Evolutionary conservation across 208 protist genomes (phyloP), one percentile per base, ranked within the genome.

Genomic region (Naegleria fowleri): DNA sequence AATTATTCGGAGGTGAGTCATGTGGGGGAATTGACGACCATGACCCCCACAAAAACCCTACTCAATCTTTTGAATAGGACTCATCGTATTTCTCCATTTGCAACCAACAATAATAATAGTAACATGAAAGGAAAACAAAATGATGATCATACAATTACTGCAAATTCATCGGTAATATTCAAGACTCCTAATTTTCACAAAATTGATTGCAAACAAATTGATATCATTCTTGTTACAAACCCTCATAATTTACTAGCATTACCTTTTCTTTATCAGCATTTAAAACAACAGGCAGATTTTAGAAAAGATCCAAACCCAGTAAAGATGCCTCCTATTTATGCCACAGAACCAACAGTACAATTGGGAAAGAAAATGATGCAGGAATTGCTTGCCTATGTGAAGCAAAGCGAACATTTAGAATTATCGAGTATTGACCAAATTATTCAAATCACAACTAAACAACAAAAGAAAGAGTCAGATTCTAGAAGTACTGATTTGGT

Each of bases 331-430:
- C 19, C 29, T 15, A 89, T 89, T 67, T 89, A 67, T 40, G 9
- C 86, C 4, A 89, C 86, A 6, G 86, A 89, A 89, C 86, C 86
- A 67, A 89, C 86, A 67, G n/a, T 67, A 5, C 41, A 89, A 29
- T n/a, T 89, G 2, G 86, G 86, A 38, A 38, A 40, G 33, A 55
- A 89, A 67, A 33, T 67, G n/a, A 89, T 89, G 86, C 4, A 38
- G 6, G 86, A 89, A 67, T 88, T 88, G 33, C 0, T 58, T 58
- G 16, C 16, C 22, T 39, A 58, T 58, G 43, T 88, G 11, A 51
- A 58, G 38, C 39, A 39, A 58, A 39, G 41, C 55, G n/a, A 88
- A 13, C 85, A 88, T 39, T 39, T 36, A 38, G 85, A 88, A 88
- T 58, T 88, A 38, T 36, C 67, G 2, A 79, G 29, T 36, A 13